A percentile compares a stretch with the other conserved stretches of the same genome.
Evolutionary conservation across 1,284 basidiomycete species (phyloP).

Genomic region (Macrocystidia cucumis): DNA sequence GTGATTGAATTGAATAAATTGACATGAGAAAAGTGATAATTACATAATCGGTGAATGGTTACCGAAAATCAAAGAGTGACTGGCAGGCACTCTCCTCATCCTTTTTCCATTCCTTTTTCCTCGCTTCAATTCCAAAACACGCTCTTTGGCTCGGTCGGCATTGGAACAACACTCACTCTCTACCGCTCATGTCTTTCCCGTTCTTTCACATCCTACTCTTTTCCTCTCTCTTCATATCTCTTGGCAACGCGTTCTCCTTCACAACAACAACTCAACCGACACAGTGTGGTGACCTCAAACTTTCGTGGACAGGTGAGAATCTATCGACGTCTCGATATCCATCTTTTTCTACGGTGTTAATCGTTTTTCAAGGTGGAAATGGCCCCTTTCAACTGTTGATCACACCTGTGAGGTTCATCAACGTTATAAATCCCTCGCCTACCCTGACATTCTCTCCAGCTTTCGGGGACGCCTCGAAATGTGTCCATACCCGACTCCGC

Average conservation of each 20-base stretch:
- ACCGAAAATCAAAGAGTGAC: too few species aligned
- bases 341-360: conserved; percentile 4
- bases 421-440: neutral
- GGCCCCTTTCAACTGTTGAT: conserved; percentile 54
- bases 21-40: too few species aligned
- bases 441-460: conserved; percentile 21
- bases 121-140: conserved; percentile 9
- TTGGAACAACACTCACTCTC: too few species aligned
- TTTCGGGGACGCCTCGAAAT: conserved; percentile 44
- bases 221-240: conserved; percentile 11
- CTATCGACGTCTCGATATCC: neutral
- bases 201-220: conserved; percentile 6
- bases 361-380: conserved; percentile 40
- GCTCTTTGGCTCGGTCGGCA: too few species aligned
- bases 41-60: conserved; percentile 10
- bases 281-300: conserved; percentile 49
- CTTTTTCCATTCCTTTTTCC: conserved; percentile 1
- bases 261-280: conserved; percentile 35
- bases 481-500: conserved; percentile 46
- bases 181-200: too few species aligned
- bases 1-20: too few species aligned
- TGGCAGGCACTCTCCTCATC: too few species aligned
- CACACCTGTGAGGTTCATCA: conserved; percentile 40
- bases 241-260: conserved; percentile 44
- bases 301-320: conserved; percentile 57